A percentile compares a stretch with the other conserved stretches of the same genome.
Conservation (phyloP, 1,139 yeast species). For the Yamadazyma buinensis region DNA sequence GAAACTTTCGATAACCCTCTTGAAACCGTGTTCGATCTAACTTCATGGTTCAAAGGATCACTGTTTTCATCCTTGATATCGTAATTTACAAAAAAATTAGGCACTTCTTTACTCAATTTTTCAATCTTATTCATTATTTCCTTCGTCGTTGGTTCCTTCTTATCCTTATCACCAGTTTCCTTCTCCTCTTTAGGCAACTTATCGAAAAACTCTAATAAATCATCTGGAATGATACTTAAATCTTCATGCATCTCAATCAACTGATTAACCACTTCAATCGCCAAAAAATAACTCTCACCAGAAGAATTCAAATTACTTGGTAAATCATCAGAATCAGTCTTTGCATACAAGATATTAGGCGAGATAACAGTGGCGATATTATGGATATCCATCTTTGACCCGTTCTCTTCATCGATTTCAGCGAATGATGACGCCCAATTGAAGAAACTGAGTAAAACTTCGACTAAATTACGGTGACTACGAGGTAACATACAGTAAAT, state of each 20-base stretch:
- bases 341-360: slow-evolving; percentile 76
- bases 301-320: slow-evolving; percentile 16
- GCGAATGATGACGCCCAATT: slow-evolving; percentile 97
- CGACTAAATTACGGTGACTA: slow-evolving; percentile 79
- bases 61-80: slow-evolving; percentile 17
- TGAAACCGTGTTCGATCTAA: slow-evolving; percentile 30
- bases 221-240: slow-evolving; percentile 71
- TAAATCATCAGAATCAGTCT: slow-evolving; percentile 23
- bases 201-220: slow-evolving; percentile 37
- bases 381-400: slow-evolving; percentile 96
- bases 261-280: slow-evolving; percentile 86
- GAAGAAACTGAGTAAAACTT: slow-evolving; percentile 80
- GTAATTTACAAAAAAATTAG: slow-evolving; percentile 24
- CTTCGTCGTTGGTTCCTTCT: slow-evolving; percentile 20
- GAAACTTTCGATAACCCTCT: slow-evolving; percentile 33
- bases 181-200: slow-evolving; percentile 20
- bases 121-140: slow-evolving; percentile 36
- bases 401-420: slow-evolving; percentile 78
- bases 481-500: slow-evolving; percentile 80
- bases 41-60: slow-evolving; percentile 24
- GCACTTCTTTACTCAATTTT: slow-evolving; percentile 28
- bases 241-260: slow-evolving; percentile 83
- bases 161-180: background rate
- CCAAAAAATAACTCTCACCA: slow-evolving; percentile 80
- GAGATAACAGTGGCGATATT: slow-evolving; percentile 94